Percentiles rank a stretch among this genome's conserved stretches.
Evolutionary conservation across 371 early-diverging fungal species (phyloP).

Genomic region (Mortierella sp.): DNA sequence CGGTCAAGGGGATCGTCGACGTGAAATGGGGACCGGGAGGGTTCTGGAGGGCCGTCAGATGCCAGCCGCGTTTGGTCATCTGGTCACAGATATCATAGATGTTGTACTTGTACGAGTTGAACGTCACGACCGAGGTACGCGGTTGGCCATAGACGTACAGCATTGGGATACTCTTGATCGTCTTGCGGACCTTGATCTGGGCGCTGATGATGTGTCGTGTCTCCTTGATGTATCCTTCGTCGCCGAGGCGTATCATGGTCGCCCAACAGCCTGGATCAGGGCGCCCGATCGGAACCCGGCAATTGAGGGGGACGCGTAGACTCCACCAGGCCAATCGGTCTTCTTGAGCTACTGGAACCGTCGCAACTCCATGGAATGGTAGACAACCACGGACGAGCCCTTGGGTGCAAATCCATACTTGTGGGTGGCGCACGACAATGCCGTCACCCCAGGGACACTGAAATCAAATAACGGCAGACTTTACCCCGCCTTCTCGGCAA

Average conservation of each 20-base stretch:
- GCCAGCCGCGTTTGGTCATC: constrained; percentile 84
- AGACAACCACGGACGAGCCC: constrained; percentile 97
- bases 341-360: constrained; percentile 92
- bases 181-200: constrained; percentile 74
- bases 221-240: constrained; percentile 87
- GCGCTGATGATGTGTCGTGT: constrained; percentile 86
- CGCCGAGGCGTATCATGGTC: constrained; percentile 91
- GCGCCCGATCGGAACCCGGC: constrained; percentile 96
- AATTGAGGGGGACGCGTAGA: constrained; percentile 95
- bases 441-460: constrained; percentile 93
- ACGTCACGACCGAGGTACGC: constrained; percentile 87
- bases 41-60: constrained; percentile 89
- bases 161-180: constrained; percentile 69
- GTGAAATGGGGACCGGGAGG: constrained; percentile 94
- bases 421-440: constrained; percentile 97
- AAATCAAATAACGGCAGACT: constrained; percentile 91
- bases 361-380: constrained; percentile 79
- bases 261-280: constrained; percentile 96
- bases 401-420: constrained; percentile 98
- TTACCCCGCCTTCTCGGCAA: constrained; percentile 92
- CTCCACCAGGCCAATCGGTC: constrained; percentile 96
- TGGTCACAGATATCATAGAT: constrained; percentile 90
- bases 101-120: constrained; percentile 77
- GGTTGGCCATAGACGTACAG: constrained; percentile 91
- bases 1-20: constrained; percentile 86